Evolutionary conservation across 2,329 filamentous ascomycete genomes (phyloP), one percentile per base, ranked within the genome.

Genomic region (Pseudogymnoascus sp.): DNA sequence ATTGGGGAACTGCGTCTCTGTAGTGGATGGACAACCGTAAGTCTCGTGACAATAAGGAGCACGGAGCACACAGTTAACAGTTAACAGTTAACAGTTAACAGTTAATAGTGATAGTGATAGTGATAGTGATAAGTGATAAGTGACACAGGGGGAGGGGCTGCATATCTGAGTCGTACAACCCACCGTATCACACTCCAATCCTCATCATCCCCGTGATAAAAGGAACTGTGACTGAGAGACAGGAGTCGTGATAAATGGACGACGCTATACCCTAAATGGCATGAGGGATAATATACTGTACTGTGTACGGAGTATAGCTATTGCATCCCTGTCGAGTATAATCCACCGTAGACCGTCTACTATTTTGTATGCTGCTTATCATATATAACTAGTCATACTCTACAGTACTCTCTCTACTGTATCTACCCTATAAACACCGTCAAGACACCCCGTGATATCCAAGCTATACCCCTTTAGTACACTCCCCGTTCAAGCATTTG

Each of bases 11-110:
- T 45, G 21, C 39, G 15, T 48, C 21, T 48, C 39, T 26, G 39
- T 48, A 9, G 39, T 48, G 39, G 13, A 48, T 48, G 39, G 39
- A 48, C 39, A 48, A 28, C 39, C 39, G 39, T 48, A 48, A 48
- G 28, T 26, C 39, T 7, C 39, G 39, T 48, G 39, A 45, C 18
- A 7, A 6, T 21, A 8, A 37, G n/a, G 9, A 37, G 37, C 5
- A 21, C 6, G 35, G 37, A 35, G 18, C 37, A 39, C 37, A 18
- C 15, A 39, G 18, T 18, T 19, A 15, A 19, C 4, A 12, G n/a
- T n/a, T n/a, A n/a, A n/a, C n/a, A n/a, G n/a, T n/a, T n/a, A n/a
- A n/a, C n/a, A n/a, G n/a, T n/a, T n/a, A n/a, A n/a, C n/a, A n/a
- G n/a, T n/a, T n/a, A n/a, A n/a, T n/a, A n/a, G n/a, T n/a, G n/a